Evolutionary conservation across 2,329 filamentous ascomycete genomes (phyloP).

Genomic region (Monilinia fructigena): DNA sequence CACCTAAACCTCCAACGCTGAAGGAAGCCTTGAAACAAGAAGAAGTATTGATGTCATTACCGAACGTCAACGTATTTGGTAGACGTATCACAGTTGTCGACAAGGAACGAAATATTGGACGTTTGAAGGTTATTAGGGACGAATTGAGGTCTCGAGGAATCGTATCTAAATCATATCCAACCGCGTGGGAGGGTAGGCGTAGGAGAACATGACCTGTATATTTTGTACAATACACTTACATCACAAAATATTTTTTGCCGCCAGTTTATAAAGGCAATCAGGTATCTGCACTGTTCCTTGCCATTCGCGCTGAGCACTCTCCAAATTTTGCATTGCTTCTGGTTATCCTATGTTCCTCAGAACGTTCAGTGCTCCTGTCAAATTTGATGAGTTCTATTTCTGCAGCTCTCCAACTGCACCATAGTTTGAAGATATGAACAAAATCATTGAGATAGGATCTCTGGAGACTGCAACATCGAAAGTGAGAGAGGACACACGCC

Average conservation of each 20-base stretch:
- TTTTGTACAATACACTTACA: conserved; percentile 11
- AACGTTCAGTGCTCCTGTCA: neutral
- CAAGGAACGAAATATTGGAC: conserved; percentile 67
- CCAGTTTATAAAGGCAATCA: neutral
- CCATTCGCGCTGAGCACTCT: neutral
- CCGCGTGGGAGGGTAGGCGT: neutral
- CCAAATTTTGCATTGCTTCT: neutral
- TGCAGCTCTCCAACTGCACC: neutral
- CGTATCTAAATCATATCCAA: conserved; percentile 42
- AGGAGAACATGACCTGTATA: neutral
- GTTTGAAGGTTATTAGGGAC: conserved; percentile 76
- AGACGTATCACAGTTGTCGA: conserved; percentile 68
- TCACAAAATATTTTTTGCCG: conserved; percentile 1
- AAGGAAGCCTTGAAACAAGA: conserved; percentile 54
- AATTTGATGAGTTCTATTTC: neutral
- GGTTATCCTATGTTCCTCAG: neutral
- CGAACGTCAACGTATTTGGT: conserved; percentile 69
- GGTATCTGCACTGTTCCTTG: neutral
- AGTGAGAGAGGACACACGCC: neutral
- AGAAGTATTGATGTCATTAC: conserved; percentile 50
- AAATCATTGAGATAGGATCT: neutral
- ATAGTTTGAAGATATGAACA: neutral
- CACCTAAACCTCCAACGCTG: conserved; percentile 61
- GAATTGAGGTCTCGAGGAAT: conserved; percentile 64
- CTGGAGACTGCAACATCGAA: neutral